Evolutionary conservation across 257 asterid species (phyloP).

Genomic region (Pogostemon cablin): DNA sequence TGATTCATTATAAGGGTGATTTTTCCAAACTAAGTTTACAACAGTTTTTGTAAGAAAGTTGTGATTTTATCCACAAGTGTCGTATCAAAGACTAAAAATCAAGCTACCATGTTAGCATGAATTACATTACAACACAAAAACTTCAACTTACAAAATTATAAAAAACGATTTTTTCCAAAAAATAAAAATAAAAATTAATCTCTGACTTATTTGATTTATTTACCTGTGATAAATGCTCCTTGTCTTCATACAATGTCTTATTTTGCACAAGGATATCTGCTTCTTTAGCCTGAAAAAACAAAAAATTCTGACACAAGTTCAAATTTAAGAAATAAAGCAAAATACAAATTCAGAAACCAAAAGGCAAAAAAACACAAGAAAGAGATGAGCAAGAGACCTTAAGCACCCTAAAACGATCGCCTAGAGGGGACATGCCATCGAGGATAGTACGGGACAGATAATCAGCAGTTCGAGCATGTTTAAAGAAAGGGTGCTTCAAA

Average conservation of each 20-base stretch:
- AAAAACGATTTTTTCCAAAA: not conserved
- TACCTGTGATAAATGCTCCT: constrained; percentile 96
- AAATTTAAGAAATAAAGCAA: constrained; percentile 23
- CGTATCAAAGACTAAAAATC: constrained; percentile 10
- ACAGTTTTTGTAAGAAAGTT: not conserved
- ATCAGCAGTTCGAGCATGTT: constrained; percentile 66
- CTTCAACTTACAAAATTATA: not conserved
- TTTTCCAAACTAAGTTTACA: constrained; percentile 10
- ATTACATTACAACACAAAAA: not conserved
- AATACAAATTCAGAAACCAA: constrained; percentile 25
- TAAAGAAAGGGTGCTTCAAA: constrained; percentile 93
- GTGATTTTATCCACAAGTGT: not conserved
- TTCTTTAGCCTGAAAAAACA: constrained; percentile 81
- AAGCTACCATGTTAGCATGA: constrained; percentile 16
- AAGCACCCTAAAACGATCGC: constrained; percentile 95
- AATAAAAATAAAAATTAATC: not conserved
- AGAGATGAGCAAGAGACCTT: constrained; percentile 77
- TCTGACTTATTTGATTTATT: constrained; percentile 25
- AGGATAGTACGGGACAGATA: constrained; percentile 73
- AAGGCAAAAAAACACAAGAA: constrained; percentile 33
- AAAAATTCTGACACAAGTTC: constrained; percentile 20
- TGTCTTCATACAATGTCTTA: constrained; percentile 76
- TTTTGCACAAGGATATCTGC: constrained; percentile 85
- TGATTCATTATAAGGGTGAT: constrained; percentile 22
- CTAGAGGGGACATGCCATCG: constrained; percentile 80